Evolutionary conservation across 2,329 filamentous ascomycete species (phyloP), one percentile per base, ranked within the genome.

Genomic region (Emmonsiellopsis sp.): DNA sequence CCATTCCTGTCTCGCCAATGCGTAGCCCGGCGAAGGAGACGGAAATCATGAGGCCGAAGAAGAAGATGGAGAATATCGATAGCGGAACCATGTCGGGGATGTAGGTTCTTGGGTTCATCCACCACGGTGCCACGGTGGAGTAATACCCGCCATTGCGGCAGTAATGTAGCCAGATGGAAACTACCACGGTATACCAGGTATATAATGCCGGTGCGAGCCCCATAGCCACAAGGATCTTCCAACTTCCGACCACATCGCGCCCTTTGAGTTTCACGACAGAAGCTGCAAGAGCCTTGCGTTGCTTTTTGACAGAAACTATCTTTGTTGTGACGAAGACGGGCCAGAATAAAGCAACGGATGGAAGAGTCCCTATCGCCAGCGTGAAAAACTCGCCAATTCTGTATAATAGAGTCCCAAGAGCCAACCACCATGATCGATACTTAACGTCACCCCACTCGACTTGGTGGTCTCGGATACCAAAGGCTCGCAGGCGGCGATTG

Each of bases 1-100:
- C 89, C 87, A 94, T 92, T 49, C 88, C 88, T 7, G 91, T 85
- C 71, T 95, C 89, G 45, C 89, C 89, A 58, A 94, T 90, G 6
- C 89, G 84, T 47, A 95, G 81, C 7, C 88, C 86, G 3, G 87
- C 87, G 65, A 91, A 92, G 1, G 88, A 92, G 60, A 92, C 85
- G 32, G 80, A 77, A 5, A 87, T 84, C 74, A 92, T 92, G 58
- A 89, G 73, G 44, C 87, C 77, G 73, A 84, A 85, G 52, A 87
- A 84, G 21, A 79, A 78, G 7, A 86, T 65, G 59, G 87, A 82
- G 5, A 88, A 78, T 9, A 80, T 66, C 78, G 83, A 89, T 54
- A 87, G 77, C 0, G 87, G 85, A 39, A 91, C 77, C 74, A 82
- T 87, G 1, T 78, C 71, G 1, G 88, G 87, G 5, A 89, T 77